Percentiles rank a stretch among this genome's conserved stretches.
Conservation (phyloP, 306 rosid genomes). For the Neltuma alba region DNA sequence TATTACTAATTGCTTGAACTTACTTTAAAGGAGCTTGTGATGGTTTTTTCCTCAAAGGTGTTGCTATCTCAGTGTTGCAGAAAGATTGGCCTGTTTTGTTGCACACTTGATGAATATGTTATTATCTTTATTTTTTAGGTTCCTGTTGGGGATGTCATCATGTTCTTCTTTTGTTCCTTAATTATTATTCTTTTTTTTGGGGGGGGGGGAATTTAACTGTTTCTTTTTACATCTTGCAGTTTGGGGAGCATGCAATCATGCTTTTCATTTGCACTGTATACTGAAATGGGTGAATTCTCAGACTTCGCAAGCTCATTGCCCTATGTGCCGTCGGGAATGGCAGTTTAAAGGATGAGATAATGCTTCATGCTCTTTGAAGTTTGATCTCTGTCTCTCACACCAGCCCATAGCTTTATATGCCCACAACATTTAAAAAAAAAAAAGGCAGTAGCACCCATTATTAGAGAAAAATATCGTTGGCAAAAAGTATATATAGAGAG, state of each 20-base stretch:
- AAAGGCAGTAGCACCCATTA: not conserved
- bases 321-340: slow-evolving; percentile 96
- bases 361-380: not conserved
- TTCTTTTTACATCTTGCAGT: slow-evolving; percentile 52
- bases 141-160: not conserved
- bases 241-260: slow-evolving; percentile 96
- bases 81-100: not conserved
- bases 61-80: not conserved
- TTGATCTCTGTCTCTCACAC: not conserved
- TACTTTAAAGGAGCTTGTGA: not conserved
- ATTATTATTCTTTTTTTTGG: not conserved
- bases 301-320: slow-evolving; percentile 88
- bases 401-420: not conserved
- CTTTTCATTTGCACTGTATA: slow-evolving; percentile 93
- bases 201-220: too few species aligned
- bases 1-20: not conserved
- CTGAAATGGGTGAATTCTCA: slow-evolving; percentile 91
- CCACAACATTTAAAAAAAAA: not conserved
- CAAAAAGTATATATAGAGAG: too few species aligned
- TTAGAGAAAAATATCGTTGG: too few species aligned
- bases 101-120: not conserved
- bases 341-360: slow-evolving; percentile 68
- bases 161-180: not conserved
- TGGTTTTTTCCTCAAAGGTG: not conserved
- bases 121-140: not conserved